Base-by-base conservation (phyloP, 805 yeast genomes). In the Jamesozyma piceae region DNA sequence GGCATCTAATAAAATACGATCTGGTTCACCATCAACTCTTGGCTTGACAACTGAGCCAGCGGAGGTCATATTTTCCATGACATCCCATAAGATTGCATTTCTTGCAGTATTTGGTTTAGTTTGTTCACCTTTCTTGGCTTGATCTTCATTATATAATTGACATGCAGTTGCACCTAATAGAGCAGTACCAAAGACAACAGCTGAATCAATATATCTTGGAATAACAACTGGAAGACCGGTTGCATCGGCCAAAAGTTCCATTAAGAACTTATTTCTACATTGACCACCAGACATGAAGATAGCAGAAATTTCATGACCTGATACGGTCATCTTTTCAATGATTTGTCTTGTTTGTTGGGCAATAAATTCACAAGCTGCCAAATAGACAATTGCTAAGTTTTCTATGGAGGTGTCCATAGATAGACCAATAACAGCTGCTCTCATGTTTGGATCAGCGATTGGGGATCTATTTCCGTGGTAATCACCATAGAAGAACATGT, bases 301-400 rank as follows among this genome's bases (percentile, higher is more conserved):
- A 19, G 86, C 74, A 17, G 73, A 69, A 48, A 92, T 75, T 10
- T 68, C 50, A 66, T 90, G 95, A 1, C 98, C 98, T 2, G 83
- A 69, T 43, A 69, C 65, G 52, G 77, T 80, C 87, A 92, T 82
- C 48, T 80, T 78, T 52, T 85, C 92, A 29, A 90, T 80, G 57
- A 92, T 92, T 55, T 92, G 98, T 55, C 96, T 78, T 0, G 97
- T 90, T 68, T 92, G 98, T 60, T 88, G 95, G 39, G 95, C 96
- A 62, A 92, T 89, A 55, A 92, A 92, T 67, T 92, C 98, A 64
- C 96, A 87, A 4, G 97, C 95, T 15, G 85, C 97, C 39, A 89
- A 73, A 59, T 92, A 92, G 51, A 78, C 81, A 46, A 86, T 62
- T 1, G 97, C 96, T 51, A 92, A 69, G 48, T 84, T 86, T 53